Evolutionary conservation across 1,139 yeast genomes (phyloP), one percentile per base, ranked within the genome.

Genomic region (Pichia sp.): DNA sequence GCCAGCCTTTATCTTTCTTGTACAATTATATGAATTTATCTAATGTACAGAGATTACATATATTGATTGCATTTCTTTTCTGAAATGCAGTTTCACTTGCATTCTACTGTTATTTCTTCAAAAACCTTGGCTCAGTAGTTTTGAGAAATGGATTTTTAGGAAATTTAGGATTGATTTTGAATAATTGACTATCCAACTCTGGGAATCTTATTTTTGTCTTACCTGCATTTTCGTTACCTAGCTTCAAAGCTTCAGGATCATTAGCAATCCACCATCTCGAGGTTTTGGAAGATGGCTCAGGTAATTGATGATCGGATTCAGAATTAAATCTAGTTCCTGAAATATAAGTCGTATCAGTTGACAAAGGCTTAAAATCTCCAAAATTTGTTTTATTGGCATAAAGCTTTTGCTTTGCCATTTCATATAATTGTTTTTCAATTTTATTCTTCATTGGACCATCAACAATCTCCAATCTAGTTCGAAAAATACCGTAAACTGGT

Each of bases 241-340:
- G 91, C 9, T 79, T 80, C 14, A 79, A 79, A 33, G 50, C 47
- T 1, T 45, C 45, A 4, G 32, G 21, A 21, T 49, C 48, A 9
- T 46, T 47, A 1, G 43, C 21, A 31, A 86, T 69, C 98, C 98
- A 91, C 98, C 98, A 91, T 60, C 86, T 85, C 26, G 72, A 66
- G 12, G 67, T 60, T 42, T 85, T 95, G 0, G 93, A 76, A 47
- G 95, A 83, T 17, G 98, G 98, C 0, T 96, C 85, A 2, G 96
- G 96, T 40, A 89, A 64, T 19, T 66, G 65, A 37, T 52, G 54
- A 2, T 68, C 63, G 12, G 63, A 50, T 4, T 58, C 52, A 34
- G 61, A 67, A 40, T 57, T 25, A 62, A 54, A 45, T 53, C 31
- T 40, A 15, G 25, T 36, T 8, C 42, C 43, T 51, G 28, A 17